phyloP scores from a whole-genome alignment of 1,139 yeast genomes.

The Geotrichum klebahnii region DNA sequence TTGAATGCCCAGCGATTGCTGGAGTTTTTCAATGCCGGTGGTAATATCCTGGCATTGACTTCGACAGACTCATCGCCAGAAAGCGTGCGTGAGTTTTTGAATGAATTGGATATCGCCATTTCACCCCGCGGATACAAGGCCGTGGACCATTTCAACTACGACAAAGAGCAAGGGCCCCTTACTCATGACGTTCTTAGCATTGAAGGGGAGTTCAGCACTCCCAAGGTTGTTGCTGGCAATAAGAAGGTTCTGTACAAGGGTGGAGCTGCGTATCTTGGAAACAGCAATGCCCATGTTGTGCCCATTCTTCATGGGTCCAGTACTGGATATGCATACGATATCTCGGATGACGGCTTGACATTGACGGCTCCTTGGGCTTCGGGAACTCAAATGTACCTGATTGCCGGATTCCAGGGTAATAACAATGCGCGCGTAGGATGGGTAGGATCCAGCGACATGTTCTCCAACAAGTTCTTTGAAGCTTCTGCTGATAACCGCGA shows the following conservation, averaged over 20 bases:
- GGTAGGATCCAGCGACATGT: slow-evolving; percentile 64
- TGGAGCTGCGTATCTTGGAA: slow-evolving; percentile 53
- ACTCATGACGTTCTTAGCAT: slow-evolving; percentile 26
- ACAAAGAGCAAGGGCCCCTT: slow-evolving; percentile 25
- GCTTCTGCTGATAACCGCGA: slow-evolving; percentile 31
- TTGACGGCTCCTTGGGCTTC: slow-evolving; percentile 58
- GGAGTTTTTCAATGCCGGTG: slow-evolving; percentile 61
- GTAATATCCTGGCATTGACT: slow-evolving; percentile 66
- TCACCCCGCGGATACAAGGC: slow-evolving; percentile 69
- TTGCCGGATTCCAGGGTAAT: slow-evolving; percentile 78
- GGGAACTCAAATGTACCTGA: slow-evolving; percentile 74
- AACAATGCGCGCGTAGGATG: slow-evolving; percentile 76
- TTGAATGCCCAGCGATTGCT: slow-evolving; percentile 45
- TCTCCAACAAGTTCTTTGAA: slow-evolving; percentile 42
- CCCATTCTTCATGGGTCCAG: slow-evolving; percentile 70
- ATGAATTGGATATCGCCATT: slow-evolving; percentile 79
- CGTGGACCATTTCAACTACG: slow-evolving; percentile 59
- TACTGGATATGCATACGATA: slow-evolving; percentile 59
- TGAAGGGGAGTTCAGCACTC: slow-evolving; percentile 19
- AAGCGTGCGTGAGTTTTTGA: slow-evolving; percentile 60
- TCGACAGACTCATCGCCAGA: slow-evolving; percentile 62
- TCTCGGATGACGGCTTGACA: slow-evolving; percentile 45
- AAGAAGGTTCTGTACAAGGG: slow-evolving; percentile 42
- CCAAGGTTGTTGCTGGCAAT: slow-evolving; percentile 18
- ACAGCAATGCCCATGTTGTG: slow-evolving; percentile 55